Percentiles rank a stretch among this genome's conserved stretches.
phyloP scores from a whole-genome alignment of 306 rosid genomes.

The Elaeagnus macrophylla region DNA sequence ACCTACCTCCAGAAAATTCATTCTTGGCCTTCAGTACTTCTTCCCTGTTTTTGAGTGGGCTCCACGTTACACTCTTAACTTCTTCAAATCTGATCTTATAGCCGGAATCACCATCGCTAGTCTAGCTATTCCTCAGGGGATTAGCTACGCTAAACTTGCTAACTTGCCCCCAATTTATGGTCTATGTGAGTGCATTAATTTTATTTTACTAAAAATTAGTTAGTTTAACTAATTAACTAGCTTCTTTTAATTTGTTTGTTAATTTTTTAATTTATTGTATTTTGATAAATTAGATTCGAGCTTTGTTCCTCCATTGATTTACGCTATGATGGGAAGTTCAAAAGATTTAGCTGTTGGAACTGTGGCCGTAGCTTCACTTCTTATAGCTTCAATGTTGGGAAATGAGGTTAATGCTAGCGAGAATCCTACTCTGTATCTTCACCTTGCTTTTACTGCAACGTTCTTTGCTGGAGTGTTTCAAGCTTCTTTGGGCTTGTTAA shows the following conservation, averaged over 20 bases:
- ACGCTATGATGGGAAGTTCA: slow-evolving; percentile 55
- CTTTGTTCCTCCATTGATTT: slow-evolving; percentile 48
- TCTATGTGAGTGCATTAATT: slow-evolving; percentile 46
- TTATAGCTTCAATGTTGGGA: slow-evolving; percentile 38
- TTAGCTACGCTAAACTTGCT: slow-evolving; percentile 77
- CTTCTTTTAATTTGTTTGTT: too few species aligned
- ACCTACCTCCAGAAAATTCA: not conserved
- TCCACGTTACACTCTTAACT: slow-evolving; percentile 45
- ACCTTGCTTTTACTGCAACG: slow-evolving; percentile 86
- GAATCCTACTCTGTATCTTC: slow-evolving; percentile 66
- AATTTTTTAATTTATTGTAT: too few species aligned
- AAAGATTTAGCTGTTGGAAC: slow-evolving; percentile 51
- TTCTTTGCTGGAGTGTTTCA: slow-evolving; percentile 81
- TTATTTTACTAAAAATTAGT: too few species aligned
- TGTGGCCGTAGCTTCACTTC: slow-evolving; percentile 45
- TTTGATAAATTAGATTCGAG: slow-evolving; percentile 32
- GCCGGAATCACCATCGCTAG: slow-evolving; percentile 93
- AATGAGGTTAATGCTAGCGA: slow-evolving; percentile 30
- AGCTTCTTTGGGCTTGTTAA: slow-evolving; percentile 64
- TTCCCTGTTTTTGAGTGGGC: slow-evolving; percentile 77
- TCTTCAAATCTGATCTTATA: slow-evolving; percentile 61
- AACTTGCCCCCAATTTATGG: slow-evolving; percentile 81
- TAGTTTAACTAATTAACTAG: too few species aligned
- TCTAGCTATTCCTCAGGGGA: slow-evolving; percentile 95
- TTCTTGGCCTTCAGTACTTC: slow-evolving; percentile 51